Conservation (phyloP, 2,329 filamentous ascomycete genomes). For the Rhynchosporium secalis region DNA sequence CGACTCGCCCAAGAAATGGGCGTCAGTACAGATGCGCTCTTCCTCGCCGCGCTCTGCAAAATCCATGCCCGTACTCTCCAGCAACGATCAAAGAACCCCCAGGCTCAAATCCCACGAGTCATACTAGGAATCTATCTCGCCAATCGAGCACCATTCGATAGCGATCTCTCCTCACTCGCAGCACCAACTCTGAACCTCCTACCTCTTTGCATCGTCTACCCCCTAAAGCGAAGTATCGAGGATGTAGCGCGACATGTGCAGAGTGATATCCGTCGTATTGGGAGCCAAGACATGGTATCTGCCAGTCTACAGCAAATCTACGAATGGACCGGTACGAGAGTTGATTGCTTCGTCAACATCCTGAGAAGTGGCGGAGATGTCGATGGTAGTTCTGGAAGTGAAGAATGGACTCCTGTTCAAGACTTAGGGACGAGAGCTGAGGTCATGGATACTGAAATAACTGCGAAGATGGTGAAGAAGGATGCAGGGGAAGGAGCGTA, state of each 20-base stretch:
- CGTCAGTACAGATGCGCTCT: slow-evolving; percentile 69
- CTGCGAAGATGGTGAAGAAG: slow-evolving; percentile 9
- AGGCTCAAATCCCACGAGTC: slow-evolving; percentile 28
- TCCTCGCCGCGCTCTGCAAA: slow-evolving; percentile 71
- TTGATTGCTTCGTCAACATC: slow-evolving; percentile 83
- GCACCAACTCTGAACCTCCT: slow-evolving; percentile 80
- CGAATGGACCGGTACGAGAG: slow-evolving; percentile 69
- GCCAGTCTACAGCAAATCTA: slow-evolving; percentile 70
- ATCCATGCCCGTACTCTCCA: slow-evolving; percentile 25
- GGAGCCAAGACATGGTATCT: slow-evolving; percentile 52
- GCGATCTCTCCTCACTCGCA: slow-evolving; percentile 49
- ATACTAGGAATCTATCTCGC: slow-evolving; percentile 82
- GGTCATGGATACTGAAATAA: slow-evolving; percentile 16
- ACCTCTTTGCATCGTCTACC: slow-evolving; percentile 59
- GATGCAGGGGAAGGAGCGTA: slow-evolving; percentile 25
- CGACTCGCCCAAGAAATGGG: slow-evolving; percentile 50
- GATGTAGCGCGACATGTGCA: slow-evolving; percentile 64
- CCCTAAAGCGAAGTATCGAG: slow-evolving; percentile 42
- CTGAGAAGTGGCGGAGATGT: slow-evolving; percentile 45
- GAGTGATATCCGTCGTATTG: slow-evolving; percentile 63
- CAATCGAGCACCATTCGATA: slow-evolving; percentile 61
- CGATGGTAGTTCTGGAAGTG: background rate
- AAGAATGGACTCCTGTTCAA: slow-evolving; percentile 21
- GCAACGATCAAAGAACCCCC: background rate
- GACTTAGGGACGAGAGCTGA: slow-evolving; percentile 19